Base-by-base conservation (phyloP, 192 early-diverging fungal genomes). In the Haplosporangium gracile region DNA sequence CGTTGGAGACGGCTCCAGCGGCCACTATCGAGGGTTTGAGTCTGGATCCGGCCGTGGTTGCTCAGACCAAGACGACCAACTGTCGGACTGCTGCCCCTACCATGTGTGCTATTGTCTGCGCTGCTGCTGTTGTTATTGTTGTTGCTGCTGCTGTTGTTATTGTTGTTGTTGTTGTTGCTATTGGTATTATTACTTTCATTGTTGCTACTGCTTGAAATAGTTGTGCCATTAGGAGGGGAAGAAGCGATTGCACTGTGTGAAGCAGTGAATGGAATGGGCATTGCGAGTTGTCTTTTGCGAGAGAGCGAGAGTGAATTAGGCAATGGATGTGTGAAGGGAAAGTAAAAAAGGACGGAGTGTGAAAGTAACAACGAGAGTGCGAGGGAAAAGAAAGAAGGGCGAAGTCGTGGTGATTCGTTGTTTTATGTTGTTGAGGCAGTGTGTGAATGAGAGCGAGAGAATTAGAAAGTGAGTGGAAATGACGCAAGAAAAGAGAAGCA, bases 1-100 rank as follows among this genome's bases (percentile, higher is more conserved):
- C 84, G 79, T 34, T 81, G 84, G n/a, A 86, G 71, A 47, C 84
- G 72, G 51, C 57, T 76, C 78, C 79, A 86, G 5, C 84, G 70
- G 3, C 84, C 29, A 42, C 71, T 55, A 68, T 80, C 83, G n/a
- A 73, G 70, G 9, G 76, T 34, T n/a, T 77, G 83, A 1, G 70
- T 76, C 38, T 72, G 74, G 29, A 26, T 16, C 26, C 75, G 36
- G 10, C 36, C 16, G 8, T 51, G 69, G 45, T 20, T 40, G 63
- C 45, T 73, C 38, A 70, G 51, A 32, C 49, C 38, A 69, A 51
- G 71, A 4, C 60, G 80, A 36, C 70, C 29, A 1, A 65, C 26
- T 65, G 60, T 65, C 7, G 29, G 74, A 26, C 70, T 53, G 5
- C 0, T 68, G 34, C 39, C 18, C 39, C 11, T 18, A 2, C 36